phyloP scores from a whole-genome alignment of 2,329 filamentous ascomycete genomes.

The Fusarium sp. region DNA sequence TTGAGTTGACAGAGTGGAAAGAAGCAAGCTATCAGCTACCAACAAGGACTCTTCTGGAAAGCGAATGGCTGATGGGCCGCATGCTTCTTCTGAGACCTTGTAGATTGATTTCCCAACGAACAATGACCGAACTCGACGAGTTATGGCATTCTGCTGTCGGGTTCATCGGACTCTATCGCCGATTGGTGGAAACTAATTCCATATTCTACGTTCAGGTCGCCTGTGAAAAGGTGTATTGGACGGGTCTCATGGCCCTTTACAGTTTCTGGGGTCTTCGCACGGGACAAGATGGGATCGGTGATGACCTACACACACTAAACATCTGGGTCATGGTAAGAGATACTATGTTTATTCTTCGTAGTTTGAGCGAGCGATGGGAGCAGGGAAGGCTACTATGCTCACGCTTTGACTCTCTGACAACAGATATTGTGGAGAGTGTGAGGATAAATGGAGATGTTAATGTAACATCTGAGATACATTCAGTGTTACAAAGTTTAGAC shows the following conservation, averaged over 20 bases:
- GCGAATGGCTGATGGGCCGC: slow-evolving; percentile 20
- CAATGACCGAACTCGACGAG: neutral
- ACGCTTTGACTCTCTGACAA: neutral
- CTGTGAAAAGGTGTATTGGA: slow-evolving; percentile 15
- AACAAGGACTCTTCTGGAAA: slow-evolving; percentile 1
- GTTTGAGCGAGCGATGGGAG: slow-evolving; percentile 11
- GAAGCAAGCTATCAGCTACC: slow-evolving; percentile 8
- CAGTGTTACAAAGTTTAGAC: neutral
- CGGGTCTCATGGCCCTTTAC: neutral
- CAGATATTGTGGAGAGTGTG: neutral
- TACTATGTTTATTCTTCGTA: neutral
- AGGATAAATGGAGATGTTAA: fast-evolving
- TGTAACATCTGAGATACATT: fast-evolving
- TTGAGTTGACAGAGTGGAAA: slow-evolving; percentile 2
- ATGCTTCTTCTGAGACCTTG: slow-evolving; percentile 4
- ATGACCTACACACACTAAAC: neutral
- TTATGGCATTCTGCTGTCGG: slow-evolving; percentile 3
- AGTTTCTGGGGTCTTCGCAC: neutral
- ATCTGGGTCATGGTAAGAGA: slow-evolving; percentile 14
- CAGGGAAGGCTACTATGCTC: neutral
- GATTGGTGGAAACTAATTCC: neutral
- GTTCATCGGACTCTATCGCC: neutral
- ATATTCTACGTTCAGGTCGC: slow-evolving; percentile 21
- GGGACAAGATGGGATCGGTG: fast-evolving
- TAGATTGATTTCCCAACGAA: neutral